Percentiles rank a stretch among this genome's conserved stretches.
Evolutionary conservation across 2,329 filamentous ascomycete genomes (phyloP).

Genomic region (Cercospora brassicicola): DNA sequence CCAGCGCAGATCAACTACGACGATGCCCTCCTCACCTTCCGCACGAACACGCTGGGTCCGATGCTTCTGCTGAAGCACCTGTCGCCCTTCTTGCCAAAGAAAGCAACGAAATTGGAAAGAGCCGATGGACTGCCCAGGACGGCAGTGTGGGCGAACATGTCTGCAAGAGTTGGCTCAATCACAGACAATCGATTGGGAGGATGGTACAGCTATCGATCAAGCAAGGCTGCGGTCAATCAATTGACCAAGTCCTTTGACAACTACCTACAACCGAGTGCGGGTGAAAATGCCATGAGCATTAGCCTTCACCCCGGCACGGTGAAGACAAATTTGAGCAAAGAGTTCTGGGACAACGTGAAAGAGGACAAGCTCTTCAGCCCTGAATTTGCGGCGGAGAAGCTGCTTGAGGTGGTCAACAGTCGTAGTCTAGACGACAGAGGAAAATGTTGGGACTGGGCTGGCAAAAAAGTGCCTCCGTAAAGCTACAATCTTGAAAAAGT

Average conservation of each 20-base stretch:
- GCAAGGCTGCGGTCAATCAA: constrained; percentile 73
- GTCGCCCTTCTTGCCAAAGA: constrained; percentile 64
- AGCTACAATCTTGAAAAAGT: background rate
- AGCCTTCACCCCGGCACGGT: constrained; percentile 80
- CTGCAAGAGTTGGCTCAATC: constrained; percentile 73
- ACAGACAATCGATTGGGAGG: constrained; percentile 71
- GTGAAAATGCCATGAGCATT: constrained; percentile 65
- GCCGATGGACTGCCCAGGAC: constrained; percentile 45
- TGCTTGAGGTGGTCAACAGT: constrained; percentile 60
- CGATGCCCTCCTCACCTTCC: constrained; percentile 66
- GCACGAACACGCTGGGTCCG: constrained; percentile 71
- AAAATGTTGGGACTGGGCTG: constrained; percentile 69
- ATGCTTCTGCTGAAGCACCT: constrained; percentile 78
- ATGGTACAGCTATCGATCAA: constrained; percentile 79
- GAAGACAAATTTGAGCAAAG: constrained; percentile 68
- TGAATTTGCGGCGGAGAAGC: constrained; percentile 64
- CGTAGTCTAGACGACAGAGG: constrained; percentile 57
- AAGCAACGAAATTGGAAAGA: constrained; percentile 45
- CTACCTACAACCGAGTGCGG: constrained; percentile 58
- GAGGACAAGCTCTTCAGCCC: constrained; percentile 65
- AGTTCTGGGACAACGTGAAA: constrained; percentile 68
- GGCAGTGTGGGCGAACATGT: constrained; percentile 72
- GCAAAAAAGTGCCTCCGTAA: constrained; percentile 61
- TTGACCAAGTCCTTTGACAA: constrained; percentile 71
- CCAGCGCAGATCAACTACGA: constrained; percentile 63